Base-by-base conservation (phyloP, 371 early-diverging fungal species). In the Mortierella sp. region DNA sequence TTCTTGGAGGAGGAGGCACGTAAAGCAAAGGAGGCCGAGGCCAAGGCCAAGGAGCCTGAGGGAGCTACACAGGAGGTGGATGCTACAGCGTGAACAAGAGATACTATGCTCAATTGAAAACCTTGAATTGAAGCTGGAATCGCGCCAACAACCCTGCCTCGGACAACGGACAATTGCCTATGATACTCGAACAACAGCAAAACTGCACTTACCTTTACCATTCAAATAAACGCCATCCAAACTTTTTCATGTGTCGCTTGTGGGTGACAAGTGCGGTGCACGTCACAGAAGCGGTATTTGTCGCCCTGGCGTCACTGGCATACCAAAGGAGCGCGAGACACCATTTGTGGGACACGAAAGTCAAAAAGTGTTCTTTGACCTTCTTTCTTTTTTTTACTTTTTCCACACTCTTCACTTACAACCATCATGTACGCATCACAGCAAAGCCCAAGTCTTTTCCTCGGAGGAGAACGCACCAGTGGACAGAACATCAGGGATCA, bases 401-500 rank as follows among this genome's bases (percentile, higher is more conserved):
- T 43, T 67, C 40, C 24, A 67, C 37, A n/a, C 1, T 72, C 55
- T 28, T 74, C 3, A 16, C 43, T 64, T 24, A 48, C 76, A 43
- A 54, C 46, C 54, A 11, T 50, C 86, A 86, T 86, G 86, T 86
- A 86, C 73, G 59, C 82, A 76, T 44, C 82, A 72, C 79, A 86
- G 69, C 86, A 81, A 80, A 79, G 73, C 82, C 72, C 79, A 10
- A 79, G 86, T n/a, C 89, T 95, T 75, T 95, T 95, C 80, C 93
- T 96, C 79, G 96, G 96, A 64, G 99, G 99, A 70, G 93, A 96
- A 85, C 95, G 99, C 74, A 95, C 95, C 75, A 95, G 97, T 24
- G 99, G 99, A 51, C 96, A 95, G 84, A 97, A 97, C 87, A 97
- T 99, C 51, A 95, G 99, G 54, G 89, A 95, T 73, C 98, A 98